Percentiles rank a stretch among this genome's conserved stretches.
phyloP scores from a whole-genome alignment of 2,329 filamentous ascomycete species.

The Calonectria naviculata region DNA sequence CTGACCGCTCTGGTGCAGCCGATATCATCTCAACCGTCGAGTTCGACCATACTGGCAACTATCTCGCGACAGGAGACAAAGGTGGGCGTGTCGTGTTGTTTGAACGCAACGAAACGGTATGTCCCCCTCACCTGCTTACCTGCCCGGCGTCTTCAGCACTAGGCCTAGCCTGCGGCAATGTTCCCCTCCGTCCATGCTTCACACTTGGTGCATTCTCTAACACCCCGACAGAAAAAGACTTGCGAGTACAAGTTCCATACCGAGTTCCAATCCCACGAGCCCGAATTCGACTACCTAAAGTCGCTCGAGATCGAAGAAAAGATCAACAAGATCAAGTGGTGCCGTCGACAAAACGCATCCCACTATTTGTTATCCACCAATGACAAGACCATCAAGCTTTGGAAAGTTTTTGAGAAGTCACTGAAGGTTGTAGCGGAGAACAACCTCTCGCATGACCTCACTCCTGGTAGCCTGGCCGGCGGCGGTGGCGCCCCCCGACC shows the following conservation, averaged over 20 bases:
- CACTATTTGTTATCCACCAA: constrained; percentile 99
- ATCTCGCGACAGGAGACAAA: constrained; percentile 90
- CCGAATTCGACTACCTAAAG: constrained; percentile 99
- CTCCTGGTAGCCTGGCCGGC: constrained; percentile 77
- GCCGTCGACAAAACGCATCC: constrained; percentile 95
- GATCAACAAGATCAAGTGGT: constrained; percentile 99
- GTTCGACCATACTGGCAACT: constrained; percentile 91
- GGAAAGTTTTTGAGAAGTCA: constrained; percentile 99
- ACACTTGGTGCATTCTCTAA: constrained; percentile 39
- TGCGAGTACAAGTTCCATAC: constrained; percentile 99
- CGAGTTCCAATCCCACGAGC: constrained; percentile 99
- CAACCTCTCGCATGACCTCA: constrained; percentile 95
- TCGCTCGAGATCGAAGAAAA: constrained; percentile 99
- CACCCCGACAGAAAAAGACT: constrained; percentile 86
- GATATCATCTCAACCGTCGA: constrained; percentile 94
- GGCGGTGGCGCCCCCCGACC: constrained; percentile 83
- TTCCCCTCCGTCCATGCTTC: constrained; percentile 38
- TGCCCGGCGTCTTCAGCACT: not conserved
- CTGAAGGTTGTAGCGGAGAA: constrained; percentile 99
- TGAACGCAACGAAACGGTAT: constrained; percentile 94
- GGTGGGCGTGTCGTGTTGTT: constrained; percentile 87
- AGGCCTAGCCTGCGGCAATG: not conserved
- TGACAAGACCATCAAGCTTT: constrained; percentile 99
- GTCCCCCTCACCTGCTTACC: constrained; percentile 40
- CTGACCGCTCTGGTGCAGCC: constrained; percentile 60